Base-by-base conservation (phyloP, 2,329 filamentous ascomycete species). In the Aureobasidium leucospermi region DNA sequence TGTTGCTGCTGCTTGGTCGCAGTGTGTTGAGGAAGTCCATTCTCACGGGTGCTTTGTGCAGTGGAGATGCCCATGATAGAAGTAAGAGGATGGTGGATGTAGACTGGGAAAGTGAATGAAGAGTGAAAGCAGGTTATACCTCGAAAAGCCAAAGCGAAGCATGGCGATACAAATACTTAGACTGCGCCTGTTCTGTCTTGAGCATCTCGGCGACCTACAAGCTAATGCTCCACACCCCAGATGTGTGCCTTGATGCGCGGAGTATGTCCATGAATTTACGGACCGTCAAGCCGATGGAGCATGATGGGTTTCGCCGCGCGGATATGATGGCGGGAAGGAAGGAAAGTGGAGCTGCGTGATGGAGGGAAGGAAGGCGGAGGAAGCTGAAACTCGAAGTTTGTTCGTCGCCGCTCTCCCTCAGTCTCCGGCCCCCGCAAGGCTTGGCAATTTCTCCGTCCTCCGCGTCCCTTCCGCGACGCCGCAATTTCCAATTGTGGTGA, bases 381-480 rank as follows among this genome's bases (percentile, higher is more conserved):
- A 34, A 52, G 32, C 28, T 31, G 28, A 45, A 13, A 45, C 42
- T 29, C 8, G 43, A 23, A 23, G 23, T 23, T 23, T 23, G 23
- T 23, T 29, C 23, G 42, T 45, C 9, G 42, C 23, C 11, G 19
- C 8, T 23, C 23, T 23, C 23, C 23, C 2, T 23, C 23, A 23
- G 23, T 23, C 4, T 1, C 19, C 41, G 9, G n/a, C 15, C 42
- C 19, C 10, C 42, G 10, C 23, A 8, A 23, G 23, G 10, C 48
- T 52, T 52, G 48, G 36, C 36, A 36, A 36, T 49, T 49, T 49
- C 46, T 36, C 46, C 46, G 46, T 48, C 29, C 29, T 48, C 34
- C 23, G 23, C 23, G 41, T n/a, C 46, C 13, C 23, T 16, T 34
- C 34, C 41, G n/a, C 9, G 36, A 10, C 15, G 9, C 36, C 36